Percentiles rank a stretch among this genome's conserved stretches.
These are phyloP conservation scores for Hypoxylon rubiginosum DNA, from an alignment of 2,329 filamentous ascomycete genomes.

Conservation along the genomic window DNA sequence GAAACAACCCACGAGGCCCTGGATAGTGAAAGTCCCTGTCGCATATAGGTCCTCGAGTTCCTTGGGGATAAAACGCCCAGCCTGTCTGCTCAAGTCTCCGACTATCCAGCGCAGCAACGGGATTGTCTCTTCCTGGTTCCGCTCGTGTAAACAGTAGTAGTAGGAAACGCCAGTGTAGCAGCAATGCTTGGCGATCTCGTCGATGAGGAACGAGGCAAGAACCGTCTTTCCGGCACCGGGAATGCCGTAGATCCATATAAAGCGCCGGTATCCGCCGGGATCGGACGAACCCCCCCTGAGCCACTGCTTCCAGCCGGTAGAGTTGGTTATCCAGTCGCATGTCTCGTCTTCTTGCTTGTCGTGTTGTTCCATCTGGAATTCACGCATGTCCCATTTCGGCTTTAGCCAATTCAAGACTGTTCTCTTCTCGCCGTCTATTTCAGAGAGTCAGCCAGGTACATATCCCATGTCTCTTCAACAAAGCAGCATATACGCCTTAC, in stretches of 20 bases:
- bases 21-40: slow-evolving; percentile 22
- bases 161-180: slow-evolving; percentile 42
- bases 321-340: slow-evolving; percentile 34
- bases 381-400: slow-evolving; percentile 31
- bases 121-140: slow-evolving; percentile 47
- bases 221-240: slow-evolving; percentile 50
- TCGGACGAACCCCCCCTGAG: slow-evolving; percentile 25
- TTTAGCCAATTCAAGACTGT: slow-evolving; percentile 30
- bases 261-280: slow-evolving; percentile 25
- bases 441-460: slow-evolving; percentile 12
- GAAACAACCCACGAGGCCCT: slow-evolving; percentile 42
- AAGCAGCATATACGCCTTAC: slow-evolving; percentile 16
- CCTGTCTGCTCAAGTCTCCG: slow-evolving; percentile 44
- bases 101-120: slow-evolving; percentile 48
- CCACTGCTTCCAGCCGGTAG: slow-evolving; percentile 32
- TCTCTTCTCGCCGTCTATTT: slow-evolving; percentile 32
- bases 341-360: slow-evolving; percentile 40
- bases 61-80: slow-evolving; percentile 32
- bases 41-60: slow-evolving; percentile 32
- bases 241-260: slow-evolving; percentile 37
- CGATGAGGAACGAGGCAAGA: slow-evolving; percentile 49
- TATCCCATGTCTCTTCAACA: background rate
- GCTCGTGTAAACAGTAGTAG: slow-evolving; percentile 51
- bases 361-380: slow-evolving; percentile 34
- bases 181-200: slow-evolving; percentile 37